phyloP scores from a whole-genome alignment of 306 rosid species.

The Ormosia semicastrata region DNA sequence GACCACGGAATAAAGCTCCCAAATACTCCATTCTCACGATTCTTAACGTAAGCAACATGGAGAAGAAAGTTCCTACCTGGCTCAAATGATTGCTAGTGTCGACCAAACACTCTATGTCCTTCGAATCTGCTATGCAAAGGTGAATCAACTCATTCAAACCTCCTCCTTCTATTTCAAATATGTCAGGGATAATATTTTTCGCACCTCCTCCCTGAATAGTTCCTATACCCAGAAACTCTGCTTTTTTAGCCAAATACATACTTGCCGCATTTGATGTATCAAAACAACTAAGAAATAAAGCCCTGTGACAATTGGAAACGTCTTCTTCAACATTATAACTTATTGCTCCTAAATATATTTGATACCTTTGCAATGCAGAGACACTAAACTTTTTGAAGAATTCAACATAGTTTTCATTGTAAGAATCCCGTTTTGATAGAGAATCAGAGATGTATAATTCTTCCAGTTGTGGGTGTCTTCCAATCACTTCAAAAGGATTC shows the following conservation, averaged over 20 bases:
- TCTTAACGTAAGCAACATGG: neutral
- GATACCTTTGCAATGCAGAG: neutral
- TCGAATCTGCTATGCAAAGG: neutral
- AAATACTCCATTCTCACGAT: neutral
- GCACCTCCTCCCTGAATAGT: neutral
- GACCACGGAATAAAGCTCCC: neutral
- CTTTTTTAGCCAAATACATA: neutral
- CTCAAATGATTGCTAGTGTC: neutral
- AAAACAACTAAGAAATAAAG: neutral
- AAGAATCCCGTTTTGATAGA: neutral
- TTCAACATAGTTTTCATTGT: neutral
- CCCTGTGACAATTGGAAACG: neutral
- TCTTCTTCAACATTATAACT: neutral
- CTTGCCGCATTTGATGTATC: neutral
- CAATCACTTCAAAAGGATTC: constrained; percentile 21
- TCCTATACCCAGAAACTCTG: neutral
- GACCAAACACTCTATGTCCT: neutral
- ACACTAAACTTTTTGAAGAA: neutral
- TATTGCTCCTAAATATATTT: neutral
- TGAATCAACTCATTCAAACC: neutral
- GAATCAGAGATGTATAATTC: constrained; percentile 17
- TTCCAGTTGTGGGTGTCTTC: neutral
- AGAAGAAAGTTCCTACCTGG: neutral
- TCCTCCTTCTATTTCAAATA: neutral
- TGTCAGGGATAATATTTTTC: constrained; percentile 21